These are phyloP conservation scores for Cyamopsis tetragonoloba DNA, from an alignment of 306 rosid genomes.

Conservation along the genomic window DNA sequence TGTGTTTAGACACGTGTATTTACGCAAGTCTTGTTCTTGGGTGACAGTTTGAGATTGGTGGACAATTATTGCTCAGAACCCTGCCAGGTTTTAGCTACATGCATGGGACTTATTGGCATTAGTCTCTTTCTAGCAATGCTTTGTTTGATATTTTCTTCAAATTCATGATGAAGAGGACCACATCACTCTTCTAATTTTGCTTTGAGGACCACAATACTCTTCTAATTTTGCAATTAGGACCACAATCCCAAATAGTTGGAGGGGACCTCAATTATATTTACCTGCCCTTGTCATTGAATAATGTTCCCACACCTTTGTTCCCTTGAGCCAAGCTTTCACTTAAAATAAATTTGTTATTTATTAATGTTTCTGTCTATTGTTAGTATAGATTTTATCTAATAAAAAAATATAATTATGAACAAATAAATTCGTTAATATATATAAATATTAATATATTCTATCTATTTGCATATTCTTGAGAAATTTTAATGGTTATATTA, in stretches of 20 bases:
- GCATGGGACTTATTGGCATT: background rate
- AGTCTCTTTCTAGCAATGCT: background rate
- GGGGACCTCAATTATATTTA: background rate
- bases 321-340: background rate
- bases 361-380: too few species aligned
- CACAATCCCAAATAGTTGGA: background rate
- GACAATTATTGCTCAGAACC: background rate
- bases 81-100: background rate
- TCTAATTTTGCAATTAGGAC: background rate
- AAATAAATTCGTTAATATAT: too few species aligned
- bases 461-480: too few species aligned
- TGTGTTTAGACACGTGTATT: too few species aligned
- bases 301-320: background rate
- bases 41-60: background rate
- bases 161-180: too few species aligned
- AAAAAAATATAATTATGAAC: too few species aligned
- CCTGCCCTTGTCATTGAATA: background rate
- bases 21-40: too few species aligned
- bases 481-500: too few species aligned
- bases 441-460: too few species aligned
- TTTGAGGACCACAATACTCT: constrained; percentile 18
- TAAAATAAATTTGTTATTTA: too few species aligned
- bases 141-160: constrained; percentile 18
- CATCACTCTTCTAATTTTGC: background rate
- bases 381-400: too few species aligned